A percentile compares a stretch with the other conserved stretches of the same genome.
phyloP scores from a whole-genome alignment of 2,329 filamentous ascomycete genomes.

The Alternaria triticina region DNA sequence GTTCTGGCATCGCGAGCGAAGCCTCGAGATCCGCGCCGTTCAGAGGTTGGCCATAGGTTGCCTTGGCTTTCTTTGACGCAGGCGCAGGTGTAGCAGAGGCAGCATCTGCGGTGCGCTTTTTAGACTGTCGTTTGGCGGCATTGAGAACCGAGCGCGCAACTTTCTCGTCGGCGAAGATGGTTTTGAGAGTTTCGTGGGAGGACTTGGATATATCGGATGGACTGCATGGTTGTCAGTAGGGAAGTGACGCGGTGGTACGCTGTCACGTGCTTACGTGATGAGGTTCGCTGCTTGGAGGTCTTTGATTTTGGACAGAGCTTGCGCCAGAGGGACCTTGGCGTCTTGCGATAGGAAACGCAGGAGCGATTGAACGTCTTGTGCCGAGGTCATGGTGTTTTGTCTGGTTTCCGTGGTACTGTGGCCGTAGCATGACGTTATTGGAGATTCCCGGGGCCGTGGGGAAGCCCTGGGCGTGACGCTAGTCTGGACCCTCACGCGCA shows the following conservation, averaged over 20 bases:
- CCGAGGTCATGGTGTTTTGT: slow-evolving; percentile 35
- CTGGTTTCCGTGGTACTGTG: neutral
- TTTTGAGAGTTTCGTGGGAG: slow-evolving; percentile 52
- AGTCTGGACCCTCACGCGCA: slow-evolving; percentile 15
- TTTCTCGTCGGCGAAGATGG: slow-evolving; percentile 60
- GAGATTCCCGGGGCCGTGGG: neutral
- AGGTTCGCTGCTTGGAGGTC: slow-evolving; percentile 60
- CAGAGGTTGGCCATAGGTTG: slow-evolving; percentile 35
- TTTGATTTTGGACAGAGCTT: slow-evolving; percentile 62
- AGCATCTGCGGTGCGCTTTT: slow-evolving; percentile 59
- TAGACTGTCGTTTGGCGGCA: slow-evolving; percentile 62
- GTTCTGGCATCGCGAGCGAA: slow-evolving; percentile 64
- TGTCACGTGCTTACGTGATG: slow-evolving; percentile 56
- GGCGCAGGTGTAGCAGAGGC: slow-evolving; percentile 11
- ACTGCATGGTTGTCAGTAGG: slow-evolving; percentile 32
- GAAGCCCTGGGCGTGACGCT: slow-evolving; percentile 13
- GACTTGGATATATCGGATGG: slow-evolving; percentile 58
- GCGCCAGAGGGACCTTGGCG: slow-evolving; percentile 61
- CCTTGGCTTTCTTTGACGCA: slow-evolving; percentile 46
- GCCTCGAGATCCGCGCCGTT: slow-evolving; percentile 66
- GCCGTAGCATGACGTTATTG: slow-evolving; percentile 4
- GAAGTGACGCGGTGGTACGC: slow-evolving; percentile 19
- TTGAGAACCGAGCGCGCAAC: slow-evolving; percentile 62
- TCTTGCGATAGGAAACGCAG: slow-evolving; percentile 66
- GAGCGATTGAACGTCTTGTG: slow-evolving; percentile 53